Conservation (phyloP, 176 grass and related monocot species). For the Bolboschoenus planiculmis region DNA sequence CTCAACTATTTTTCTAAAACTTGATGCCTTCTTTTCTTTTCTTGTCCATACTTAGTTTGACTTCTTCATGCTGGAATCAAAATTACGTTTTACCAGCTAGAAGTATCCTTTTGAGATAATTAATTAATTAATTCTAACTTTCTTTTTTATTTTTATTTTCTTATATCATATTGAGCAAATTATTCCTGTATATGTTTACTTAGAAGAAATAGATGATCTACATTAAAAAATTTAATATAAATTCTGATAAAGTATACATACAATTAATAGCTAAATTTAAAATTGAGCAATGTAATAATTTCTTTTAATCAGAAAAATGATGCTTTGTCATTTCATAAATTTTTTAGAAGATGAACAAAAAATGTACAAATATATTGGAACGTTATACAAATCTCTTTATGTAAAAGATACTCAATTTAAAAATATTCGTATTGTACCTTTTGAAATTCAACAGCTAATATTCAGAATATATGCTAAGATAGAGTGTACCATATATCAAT, state of each 20-base stretch:
- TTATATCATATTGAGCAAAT: neutral
- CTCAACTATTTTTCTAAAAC: slow-evolving; percentile 11
- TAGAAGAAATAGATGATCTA: neutral
- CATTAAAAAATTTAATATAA: neutral
- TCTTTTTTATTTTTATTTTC: neutral
- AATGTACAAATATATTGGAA: no score
- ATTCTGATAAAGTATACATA: no score
- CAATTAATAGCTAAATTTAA: neutral
- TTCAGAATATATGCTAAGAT: no score
- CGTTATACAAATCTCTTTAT: no score
- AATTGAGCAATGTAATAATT: no score
- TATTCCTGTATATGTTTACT: neutral
- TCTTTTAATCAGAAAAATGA: no score
- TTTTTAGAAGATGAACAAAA: no score
- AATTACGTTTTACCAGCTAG: neutral
- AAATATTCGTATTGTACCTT: no score
- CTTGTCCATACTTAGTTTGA: neutral
- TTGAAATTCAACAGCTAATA: no score
- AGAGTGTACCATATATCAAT: no score
- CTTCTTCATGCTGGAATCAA: neutral
- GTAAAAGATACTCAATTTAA: no score
- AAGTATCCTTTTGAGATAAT: neutral
- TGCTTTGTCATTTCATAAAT: no score
- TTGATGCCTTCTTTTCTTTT: neutral
- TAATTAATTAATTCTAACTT: neutral